Conservation (phyloP, 1,284 basidiomycete genomes). For the Ceratobasidium sp. region DNA sequence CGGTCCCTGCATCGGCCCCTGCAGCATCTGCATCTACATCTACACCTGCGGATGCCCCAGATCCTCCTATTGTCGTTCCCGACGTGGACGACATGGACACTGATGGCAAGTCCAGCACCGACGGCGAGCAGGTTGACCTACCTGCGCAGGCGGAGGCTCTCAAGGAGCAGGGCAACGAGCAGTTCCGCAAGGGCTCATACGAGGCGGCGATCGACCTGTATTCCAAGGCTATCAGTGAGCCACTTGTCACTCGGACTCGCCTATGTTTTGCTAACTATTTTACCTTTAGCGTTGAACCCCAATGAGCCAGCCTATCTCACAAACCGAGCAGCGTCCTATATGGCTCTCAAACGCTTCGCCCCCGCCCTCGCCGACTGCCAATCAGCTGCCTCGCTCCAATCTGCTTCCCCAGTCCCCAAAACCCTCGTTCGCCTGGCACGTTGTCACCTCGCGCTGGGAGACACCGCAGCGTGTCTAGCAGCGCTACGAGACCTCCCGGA, state of each 20-base stretch:
- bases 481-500: constrained; percentile 65
- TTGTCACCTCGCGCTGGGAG: constrained; percentile 83
- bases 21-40: constrained; percentile 10
- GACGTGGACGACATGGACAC: constrained; percentile 41
- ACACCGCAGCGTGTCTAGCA: constrained; percentile 72
- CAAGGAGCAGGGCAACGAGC: constrained; percentile 80
- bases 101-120: constrained; percentile 1
- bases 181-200: constrained; percentile 78
- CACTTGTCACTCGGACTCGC: constrained; percentile 8
- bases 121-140: constrained; percentile 40
- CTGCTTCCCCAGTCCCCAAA: constrained; percentile 66
- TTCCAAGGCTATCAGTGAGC: constrained; percentile 78
- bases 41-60: not conserved
- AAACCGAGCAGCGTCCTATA: constrained; percentile 89
- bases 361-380: constrained; percentile 84
- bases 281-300: constrained; percentile 69
- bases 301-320: constrained; percentile 82
- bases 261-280: not conserved
- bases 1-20: constrained; percentile 3
- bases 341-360: constrained; percentile 82
- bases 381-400: constrained; percentile 75
- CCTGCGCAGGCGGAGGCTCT: constrained; percentile 67
- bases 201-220: constrained; percentile 82
- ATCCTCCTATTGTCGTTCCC: constrained; percentile 35
- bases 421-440: constrained; percentile 83